Percentiles rank a stretch among this genome's conserved stretches.
phyloP scores from a whole-genome alignment of 1,139 yeast species.

The Schizosaccharomyces versatilis region DNA sequence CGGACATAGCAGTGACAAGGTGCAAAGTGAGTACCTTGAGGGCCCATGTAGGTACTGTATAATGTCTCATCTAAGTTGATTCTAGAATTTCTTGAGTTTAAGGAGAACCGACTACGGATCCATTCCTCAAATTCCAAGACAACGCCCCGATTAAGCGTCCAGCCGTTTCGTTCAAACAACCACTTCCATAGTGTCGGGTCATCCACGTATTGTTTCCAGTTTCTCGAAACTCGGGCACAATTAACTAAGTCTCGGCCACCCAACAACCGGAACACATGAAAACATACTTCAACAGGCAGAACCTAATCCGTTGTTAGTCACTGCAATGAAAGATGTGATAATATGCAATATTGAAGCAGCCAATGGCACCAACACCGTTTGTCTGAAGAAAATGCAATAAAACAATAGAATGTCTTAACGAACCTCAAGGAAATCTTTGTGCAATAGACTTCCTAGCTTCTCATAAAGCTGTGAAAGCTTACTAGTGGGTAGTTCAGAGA shows the following conservation, averaged over 20 bases:
- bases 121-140: slow-evolving; percentile 7
- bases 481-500: too few species aligned
- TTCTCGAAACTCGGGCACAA: slow-evolving; percentile 6
- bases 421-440: too few species aligned
- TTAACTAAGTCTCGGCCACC: slow-evolving; percentile 7
- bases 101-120: slow-evolving; percentile 2
- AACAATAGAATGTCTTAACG: too few species aligned
- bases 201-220: slow-evolving; percentile 8
- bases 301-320: background rate
- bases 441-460: too few species aligned
- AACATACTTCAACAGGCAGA: slow-evolving; percentile 8
- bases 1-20: slow-evolving; percentile 1
- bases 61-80: background rate
- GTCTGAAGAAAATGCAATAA: too few species aligned
- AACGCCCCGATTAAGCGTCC: slow-evolving; percentile 7
- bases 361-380: too few species aligned
- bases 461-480: too few species aligned
- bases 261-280: slow-evolving; percentile 7
- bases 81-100: background rate
- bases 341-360: too few species aligned
- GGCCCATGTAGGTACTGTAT: slow-evolving; percentile 3
- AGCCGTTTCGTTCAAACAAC: slow-evolving; percentile 8
- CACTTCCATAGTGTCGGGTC: slow-evolving; percentile 10
- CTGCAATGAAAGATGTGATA: background rate
- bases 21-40: slow-evolving; percentile 4